Base-by-base conservation (phyloP, 1,284 basidiomycete species). In the Ustilago nuda region DNA sequence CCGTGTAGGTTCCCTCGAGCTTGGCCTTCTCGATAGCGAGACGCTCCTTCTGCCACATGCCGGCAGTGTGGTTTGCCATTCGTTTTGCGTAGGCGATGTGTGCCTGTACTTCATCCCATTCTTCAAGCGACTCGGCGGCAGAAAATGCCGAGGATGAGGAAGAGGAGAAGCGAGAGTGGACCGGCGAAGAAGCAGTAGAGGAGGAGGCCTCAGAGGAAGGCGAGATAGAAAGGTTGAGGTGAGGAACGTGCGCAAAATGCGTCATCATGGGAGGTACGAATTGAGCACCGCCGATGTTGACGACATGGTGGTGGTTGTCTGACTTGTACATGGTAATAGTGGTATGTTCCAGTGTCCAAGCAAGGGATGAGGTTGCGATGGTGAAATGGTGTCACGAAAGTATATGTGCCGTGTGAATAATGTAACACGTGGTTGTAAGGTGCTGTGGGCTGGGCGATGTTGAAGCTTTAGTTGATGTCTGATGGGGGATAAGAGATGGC, bases 1-100 rank as follows among this genome's bases (percentile, higher is more conserved):
- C 74, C 7, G 66, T 72, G 55, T 71, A 76, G 13, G 74, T 76
- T 0, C 74, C 74, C 4, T 72, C 63, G 39, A 72, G 56, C 27
- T 76, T 76, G 11, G 74, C 62, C 51, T 72, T 72, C 60, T 76
- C 74, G 61, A 76, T 76, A 27, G 70, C 70, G 3, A 72, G 60
- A 11, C 74, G 56, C 56, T 76, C 70, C 33, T 54, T 59, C 62
- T 76, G 74, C 74, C 74, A 76, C 74, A 76, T 76, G 41, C 19
- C 4, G 0, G 74, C 62, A 3, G 74, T 76, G 61, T 76, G 70
- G 11, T 55, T 41, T 3, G 70, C 66, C 74, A 76, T 76, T 0
- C 58, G 35, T 2, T 57, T 33, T 2, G 74, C 74, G 51, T 76
- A 76, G 4, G 57, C 48, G 3, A 76, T 55, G 17, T 76, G 74